A percentile compares a stretch with the other conserved stretches of the same genome.
Conservation (phyloP, 2,329 filamentous ascomycete species). For the Hortaea werneckii region DNA sequence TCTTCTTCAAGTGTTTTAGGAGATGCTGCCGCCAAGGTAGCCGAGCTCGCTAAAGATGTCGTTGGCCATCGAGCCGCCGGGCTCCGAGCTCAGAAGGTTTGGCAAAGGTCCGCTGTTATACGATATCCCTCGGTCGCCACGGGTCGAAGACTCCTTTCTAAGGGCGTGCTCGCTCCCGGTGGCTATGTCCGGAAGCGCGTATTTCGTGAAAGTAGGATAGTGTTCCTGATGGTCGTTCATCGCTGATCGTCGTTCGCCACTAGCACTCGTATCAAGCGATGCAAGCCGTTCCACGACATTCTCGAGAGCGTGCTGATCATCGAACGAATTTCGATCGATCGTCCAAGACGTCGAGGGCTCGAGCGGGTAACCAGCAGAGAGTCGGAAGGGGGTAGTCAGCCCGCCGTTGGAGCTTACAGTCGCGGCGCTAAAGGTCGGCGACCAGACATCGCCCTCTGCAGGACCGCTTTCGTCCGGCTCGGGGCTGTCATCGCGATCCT, state of each 20-base stretch:
- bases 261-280: conserved; percentile 1
- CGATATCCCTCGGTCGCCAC: too few relatives aligned
- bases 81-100: conserved; percentile 3
- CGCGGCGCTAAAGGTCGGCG: conserved; percentile 24
- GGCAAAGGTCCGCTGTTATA: background rate
- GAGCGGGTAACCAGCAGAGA: conserved; percentile 7
- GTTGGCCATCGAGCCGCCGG: conserved; percentile 13
- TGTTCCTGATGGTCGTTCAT: background rate
- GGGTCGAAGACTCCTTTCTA: conserved; percentile 2
- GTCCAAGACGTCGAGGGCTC: background rate
- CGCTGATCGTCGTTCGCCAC: background rate
- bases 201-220: background rate
- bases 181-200: conserved; percentile 3
- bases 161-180: conserved; percentile 4
- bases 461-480: conserved; percentile 1
- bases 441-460: conserved; percentile 7
- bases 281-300: conserved; percentile 3
- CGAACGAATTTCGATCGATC: background rate
- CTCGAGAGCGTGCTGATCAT: conserved; percentile 2
- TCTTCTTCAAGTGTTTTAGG: background rate
- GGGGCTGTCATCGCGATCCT: conserved; percentile 2
- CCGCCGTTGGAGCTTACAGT: conserved; percentile 22
- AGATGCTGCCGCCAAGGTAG: conserved; percentile 19
- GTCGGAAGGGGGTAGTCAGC: conserved; percentile 17
- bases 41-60: conserved; percentile 23